Evolutionary conservation across 345 rosid genomes (phyloP), one percentile per base, ranked within the genome.

Genomic region (Anastatica hierochuntica): DNA sequence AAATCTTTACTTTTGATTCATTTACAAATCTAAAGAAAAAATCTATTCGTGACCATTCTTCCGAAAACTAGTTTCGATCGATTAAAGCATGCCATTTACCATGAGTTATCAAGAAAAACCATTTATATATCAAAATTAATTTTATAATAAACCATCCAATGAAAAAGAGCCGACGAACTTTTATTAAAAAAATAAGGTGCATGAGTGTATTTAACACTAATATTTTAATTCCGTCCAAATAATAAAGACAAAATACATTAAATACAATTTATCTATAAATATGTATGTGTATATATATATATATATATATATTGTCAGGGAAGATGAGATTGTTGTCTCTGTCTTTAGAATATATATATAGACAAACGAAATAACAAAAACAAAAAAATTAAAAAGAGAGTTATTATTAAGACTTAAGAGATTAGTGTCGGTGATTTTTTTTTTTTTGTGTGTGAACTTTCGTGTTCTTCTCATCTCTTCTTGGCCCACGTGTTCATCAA

Each of bases 401-500:
- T 58, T 36, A 49, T 21, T 21, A 21, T 5, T 21, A 21, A n/a
- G n/a, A n/a, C n/a, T 56, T 43, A 36, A 43, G 49, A 44, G 54
- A 45, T 46, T 37, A 67, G 71, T 67, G 71, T 67, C 71, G 71
- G 71, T 67, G 66, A 46, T 39, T 53, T 58, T 58, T 66, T 36
- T 59, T 60, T 41, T 53, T 60, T 53, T 41, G 45, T 39, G n/a
- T n/a, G n/a, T 31, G 62, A 61, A 54, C 61, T 59, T 67, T 67
- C 71, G 62, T 67, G 61, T 67, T 59, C 61, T 29, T 60, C 71
- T 67, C 60, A 43, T 39, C 50, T 46, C 62, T 53, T 50, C 70
- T 58, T 66, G 70, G 66, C 66, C 66, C 66, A 67, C 71, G 71
- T 67, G 71, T 60, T 52, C 66, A 24, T 64, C 63, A 17, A 41